Conservation (phyloP, 1,139 yeast genomes). For the Eremothecium gossypii region DNA sequence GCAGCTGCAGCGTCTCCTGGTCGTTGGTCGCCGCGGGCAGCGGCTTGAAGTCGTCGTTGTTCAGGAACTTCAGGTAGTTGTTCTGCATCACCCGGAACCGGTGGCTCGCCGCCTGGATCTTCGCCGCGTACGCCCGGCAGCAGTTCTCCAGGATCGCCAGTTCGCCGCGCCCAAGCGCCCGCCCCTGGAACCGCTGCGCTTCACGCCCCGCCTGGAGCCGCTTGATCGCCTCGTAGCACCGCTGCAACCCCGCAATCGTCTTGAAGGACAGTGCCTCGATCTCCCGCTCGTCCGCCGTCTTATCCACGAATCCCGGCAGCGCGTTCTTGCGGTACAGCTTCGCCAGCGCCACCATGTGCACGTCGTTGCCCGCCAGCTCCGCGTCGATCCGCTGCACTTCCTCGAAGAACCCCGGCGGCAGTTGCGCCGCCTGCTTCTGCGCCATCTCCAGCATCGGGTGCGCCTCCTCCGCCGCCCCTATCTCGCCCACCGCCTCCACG, state of each 20-base stretch:
- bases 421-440: constrained; percentile 37
- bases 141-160: constrained; percentile 64
- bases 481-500: constrained; percentile 44
- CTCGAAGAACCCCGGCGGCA: constrained; percentile 76
- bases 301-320: constrained; percentile 78
- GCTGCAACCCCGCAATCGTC: constrained; percentile 65
- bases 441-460: constrained; percentile 22
- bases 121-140: constrained; percentile 75
- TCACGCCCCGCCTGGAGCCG: constrained; percentile 45
- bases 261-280: constrained; percentile 71
- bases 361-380: constrained; percentile 40
- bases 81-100: constrained; percentile 81
- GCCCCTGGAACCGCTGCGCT: constrained; percentile 24
- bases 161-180: constrained; percentile 38
- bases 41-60: constrained; percentile 55
- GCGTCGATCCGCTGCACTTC: constrained; percentile 64
- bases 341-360: constrained; percentile 44
- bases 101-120: constrained; percentile 70
- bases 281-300: constrained; percentile 56
- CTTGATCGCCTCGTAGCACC: constrained; percentile 68
- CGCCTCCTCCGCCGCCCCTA: constrained; percentile 33
- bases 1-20: constrained; percentile 18
- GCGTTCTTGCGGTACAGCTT: constrained; percentile 71
- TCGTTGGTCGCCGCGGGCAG: constrained; percentile 22
- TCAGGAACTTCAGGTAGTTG: constrained; percentile 65